Evolutionary conservation across 345 rosid species (phyloP).

Genomic region (Melaleuca quinquenervia): DNA sequence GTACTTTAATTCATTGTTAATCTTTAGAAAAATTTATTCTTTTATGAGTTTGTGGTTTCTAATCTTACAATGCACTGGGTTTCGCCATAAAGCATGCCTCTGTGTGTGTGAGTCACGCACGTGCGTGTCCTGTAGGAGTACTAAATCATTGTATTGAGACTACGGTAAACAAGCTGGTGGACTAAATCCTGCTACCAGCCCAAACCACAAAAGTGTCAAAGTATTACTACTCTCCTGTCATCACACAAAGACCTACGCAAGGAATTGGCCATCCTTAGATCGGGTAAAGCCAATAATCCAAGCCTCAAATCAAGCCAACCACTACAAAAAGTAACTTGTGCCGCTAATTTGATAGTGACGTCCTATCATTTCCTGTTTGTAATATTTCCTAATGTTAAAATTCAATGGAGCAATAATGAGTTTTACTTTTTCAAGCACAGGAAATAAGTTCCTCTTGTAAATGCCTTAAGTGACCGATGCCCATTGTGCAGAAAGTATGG

Average conservation of each 20-base stretch:
- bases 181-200: background rate
- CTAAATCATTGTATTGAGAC: background rate
- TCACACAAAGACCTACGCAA: background rate
- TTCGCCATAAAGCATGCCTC: background rate
- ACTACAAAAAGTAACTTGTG: background rate
- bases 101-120: background rate
- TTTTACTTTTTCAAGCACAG: background rate
- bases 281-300: background rate
- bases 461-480: background rate
- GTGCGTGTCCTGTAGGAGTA: background rate
- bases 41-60: background rate
- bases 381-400: background rate
- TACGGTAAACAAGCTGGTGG: background rate
- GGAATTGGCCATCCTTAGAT: background rate
- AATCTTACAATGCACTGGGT: background rate
- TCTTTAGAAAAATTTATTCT: background rate
- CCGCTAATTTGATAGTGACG: background rate
- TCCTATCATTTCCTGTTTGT: background rate
- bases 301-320: background rate
- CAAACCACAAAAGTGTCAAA: background rate
- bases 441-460: background rate
- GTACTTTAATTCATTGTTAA: background rate
- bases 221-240: background rate
- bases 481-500: background rate
- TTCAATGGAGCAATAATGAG: background rate